Evolutionary conservation across 148 eudicot genomes (phyloP), one percentile per base, ranked within the genome.

Genomic region (Fagopyrum esculentum): DNA sequence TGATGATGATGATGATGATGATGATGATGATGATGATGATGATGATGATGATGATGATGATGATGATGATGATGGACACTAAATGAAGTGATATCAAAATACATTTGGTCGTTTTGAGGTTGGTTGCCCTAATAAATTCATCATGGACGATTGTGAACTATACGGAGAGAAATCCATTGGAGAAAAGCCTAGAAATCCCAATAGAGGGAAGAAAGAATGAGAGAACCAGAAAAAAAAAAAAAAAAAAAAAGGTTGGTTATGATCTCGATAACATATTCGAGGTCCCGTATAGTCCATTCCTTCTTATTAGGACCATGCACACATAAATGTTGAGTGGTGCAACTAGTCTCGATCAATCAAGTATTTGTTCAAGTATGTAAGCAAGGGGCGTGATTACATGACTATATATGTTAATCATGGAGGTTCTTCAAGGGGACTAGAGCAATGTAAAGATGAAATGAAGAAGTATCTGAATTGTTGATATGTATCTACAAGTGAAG

Each of bases 241-340:
- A 29, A 3, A 7, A 46, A n/a, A 75, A 61, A 12, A 22, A 75
- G 40, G 49, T 16, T 5, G 26, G 12, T 4, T n/a, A 7, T 3
- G 9, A 30, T 9, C 6, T 63, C 15, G 72, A 46, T 11, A 66
- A 35, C 16, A 35, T 9, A 48, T 47, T 2, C 30, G 61, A 26
- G 8, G 22, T 46, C 29, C 78, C 57, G 7, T 64, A 64, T 10
- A 46, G 66, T 29, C 5, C 9, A 15, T 6, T 45, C 2, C 35
- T 78, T 9, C 13, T 78, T 9, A 6, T 78, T 1, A 78, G 26
- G 40, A 78, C 6, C 12, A 54, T 10, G 64, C 68, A 0, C 77
- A 73, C 43, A 73, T 73, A 0, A 78, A 78, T 66, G 80, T 77
- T 4, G 71, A 77, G 49, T 77, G 75, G 80, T 77, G 76, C 48